Evolutionary conservation across 2,329 filamentous ascomycete species (phyloP).

Genomic region (Tolypocladium ovalisporum): DNA sequence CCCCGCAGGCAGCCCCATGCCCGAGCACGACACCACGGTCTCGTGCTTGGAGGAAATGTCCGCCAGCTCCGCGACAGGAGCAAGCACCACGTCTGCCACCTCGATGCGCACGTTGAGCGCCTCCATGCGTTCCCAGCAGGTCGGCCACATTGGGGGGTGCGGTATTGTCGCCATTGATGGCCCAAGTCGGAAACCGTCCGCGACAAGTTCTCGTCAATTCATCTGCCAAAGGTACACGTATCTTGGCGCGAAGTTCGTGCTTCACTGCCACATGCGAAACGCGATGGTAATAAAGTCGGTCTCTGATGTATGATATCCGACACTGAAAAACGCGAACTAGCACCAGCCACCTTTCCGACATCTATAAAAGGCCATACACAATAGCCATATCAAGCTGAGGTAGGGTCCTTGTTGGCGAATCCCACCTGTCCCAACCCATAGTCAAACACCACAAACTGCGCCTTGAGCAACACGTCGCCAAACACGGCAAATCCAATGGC

Average conservation of each 20-base stretch:
- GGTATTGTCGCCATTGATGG: not conserved
- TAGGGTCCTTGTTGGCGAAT: slow-evolving; percentile 26
- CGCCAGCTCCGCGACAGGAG: slow-evolving; percentile 25
- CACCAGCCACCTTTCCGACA: too few species aligned
- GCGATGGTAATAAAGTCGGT: not conserved
- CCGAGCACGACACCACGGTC: slow-evolving; percentile 48
- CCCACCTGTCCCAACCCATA: slow-evolving; percentile 19
- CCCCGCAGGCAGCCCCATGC: slow-evolving; percentile 44
- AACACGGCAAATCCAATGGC: slow-evolving; percentile 26
- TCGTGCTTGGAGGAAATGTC: slow-evolving; percentile 33
- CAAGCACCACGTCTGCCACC: slow-evolving; percentile 30
- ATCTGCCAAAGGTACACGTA: too few species aligned
- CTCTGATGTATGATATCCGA: not conserved
- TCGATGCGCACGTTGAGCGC: slow-evolving; percentile 28
- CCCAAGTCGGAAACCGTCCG: not conserved
- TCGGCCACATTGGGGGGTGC: not conserved
- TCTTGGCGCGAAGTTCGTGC: not conserved
- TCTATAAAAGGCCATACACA: too few species aligned
- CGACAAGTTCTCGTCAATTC: not conserved
- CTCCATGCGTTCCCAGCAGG: slow-evolving; percentile 12
- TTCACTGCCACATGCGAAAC: not conserved
- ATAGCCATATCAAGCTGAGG: too few species aligned
- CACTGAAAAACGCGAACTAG: too few species aligned
- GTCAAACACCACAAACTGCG: slow-evolving; percentile 32
- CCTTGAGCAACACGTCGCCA: slow-evolving; percentile 30